Percentiles rank a stretch among this genome's conserved stretches.
phyloP scores from a whole-genome alignment of 2,329 filamentous ascomycete species.

The Lasiodiplodia hormozganensis region DNA sequence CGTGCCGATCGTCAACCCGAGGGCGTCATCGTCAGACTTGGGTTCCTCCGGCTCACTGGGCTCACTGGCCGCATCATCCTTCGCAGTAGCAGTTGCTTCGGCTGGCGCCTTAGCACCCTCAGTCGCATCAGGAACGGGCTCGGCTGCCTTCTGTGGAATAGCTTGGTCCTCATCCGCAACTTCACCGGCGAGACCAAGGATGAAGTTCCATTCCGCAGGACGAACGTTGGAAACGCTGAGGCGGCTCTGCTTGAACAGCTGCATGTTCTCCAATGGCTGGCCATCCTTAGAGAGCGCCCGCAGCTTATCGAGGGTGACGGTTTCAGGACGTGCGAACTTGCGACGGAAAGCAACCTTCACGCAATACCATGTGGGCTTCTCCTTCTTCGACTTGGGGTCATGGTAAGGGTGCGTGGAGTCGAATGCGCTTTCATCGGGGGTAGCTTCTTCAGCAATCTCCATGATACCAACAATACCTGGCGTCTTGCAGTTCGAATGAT shows the following conservation, averaged over 20 bases:
- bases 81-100: not conserved
- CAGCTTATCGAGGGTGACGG: constrained; percentile 75
- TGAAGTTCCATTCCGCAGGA: constrained; percentile 68
- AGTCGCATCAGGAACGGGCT: not conserved
- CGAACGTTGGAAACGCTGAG: constrained; percentile 79
- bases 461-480: constrained; percentile 88
- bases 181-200: constrained; percentile 58
- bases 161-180: constrained; percentile 5
- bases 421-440: constrained; percentile 78
- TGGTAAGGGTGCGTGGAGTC: constrained; percentile 80
- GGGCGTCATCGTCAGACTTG: constrained; percentile 21
- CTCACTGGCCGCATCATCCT: constrained; percentile 18
- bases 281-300: constrained; percentile 65
- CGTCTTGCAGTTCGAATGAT: constrained; percentile 91
- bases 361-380: constrained; percentile 81
- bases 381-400: constrained; percentile 74
- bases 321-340: constrained; percentile 70
- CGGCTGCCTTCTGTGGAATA: constrained; percentile 11
- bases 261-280: constrained; percentile 73
- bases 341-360: constrained; percentile 87
- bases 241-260: constrained; percentile 81
- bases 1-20: constrained; percentile 25
- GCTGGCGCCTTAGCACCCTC: not conserved
- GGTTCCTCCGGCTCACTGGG: constrained; percentile 20
- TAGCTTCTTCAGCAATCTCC: constrained; percentile 86